A percentile compares a stretch with the other conserved stretches of the same genome.
Conservation (phyloP, 2,329 filamentous ascomycete genomes). For the Exophiala lecanii-corni region DNA sequence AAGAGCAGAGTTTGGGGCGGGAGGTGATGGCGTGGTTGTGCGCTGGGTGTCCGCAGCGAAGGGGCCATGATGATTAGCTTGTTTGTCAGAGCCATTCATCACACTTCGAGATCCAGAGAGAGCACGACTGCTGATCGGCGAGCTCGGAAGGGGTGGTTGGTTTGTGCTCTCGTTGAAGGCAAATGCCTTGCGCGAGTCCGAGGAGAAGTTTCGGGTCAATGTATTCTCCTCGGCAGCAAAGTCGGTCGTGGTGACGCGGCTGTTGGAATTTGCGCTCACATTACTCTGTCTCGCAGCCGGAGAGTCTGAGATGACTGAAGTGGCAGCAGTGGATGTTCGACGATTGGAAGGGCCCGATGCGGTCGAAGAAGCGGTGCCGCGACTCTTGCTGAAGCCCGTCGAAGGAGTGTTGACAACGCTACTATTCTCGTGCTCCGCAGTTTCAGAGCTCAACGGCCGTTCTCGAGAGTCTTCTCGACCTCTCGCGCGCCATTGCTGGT, state of each 20-base stretch:
- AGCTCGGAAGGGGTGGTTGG: conserved; percentile 21
- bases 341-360: conserved; percentile 65
- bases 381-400: conserved; percentile 65
- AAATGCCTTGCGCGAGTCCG: conserved; percentile 16
- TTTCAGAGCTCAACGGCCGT: conserved; percentile 33
- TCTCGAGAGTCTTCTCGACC: conserved; percentile 47
- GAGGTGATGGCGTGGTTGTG: conserved; percentile 41
- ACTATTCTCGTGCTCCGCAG: conserved; percentile 20
- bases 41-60: conserved; percentile 29
- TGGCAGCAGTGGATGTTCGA: conserved; percentile 80
- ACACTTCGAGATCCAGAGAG: conserved; percentile 52
- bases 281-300: conserved; percentile 29
- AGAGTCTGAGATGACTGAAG: conserved; percentile 76
- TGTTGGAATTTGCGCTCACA: conserved; percentile 14
- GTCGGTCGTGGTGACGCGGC: conserved; percentile 8
- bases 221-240: conserved; percentile 15
- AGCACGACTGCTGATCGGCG: conserved; percentile 16
- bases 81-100: conserved; percentile 58
- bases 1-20: conserved; percentile 30
- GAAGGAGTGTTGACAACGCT: conserved; percentile 41
- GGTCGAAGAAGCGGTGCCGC: conserved; percentile 81
- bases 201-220: conserved; percentile 15
- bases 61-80: conserved; percentile 34
- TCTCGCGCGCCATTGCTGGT: conserved; percentile 65
- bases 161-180: conserved; percentile 6